Evolutionary conservation across 768 basidiomycete species (phyloP).

Genomic region (Sporobolomyces roseus): DNA sequence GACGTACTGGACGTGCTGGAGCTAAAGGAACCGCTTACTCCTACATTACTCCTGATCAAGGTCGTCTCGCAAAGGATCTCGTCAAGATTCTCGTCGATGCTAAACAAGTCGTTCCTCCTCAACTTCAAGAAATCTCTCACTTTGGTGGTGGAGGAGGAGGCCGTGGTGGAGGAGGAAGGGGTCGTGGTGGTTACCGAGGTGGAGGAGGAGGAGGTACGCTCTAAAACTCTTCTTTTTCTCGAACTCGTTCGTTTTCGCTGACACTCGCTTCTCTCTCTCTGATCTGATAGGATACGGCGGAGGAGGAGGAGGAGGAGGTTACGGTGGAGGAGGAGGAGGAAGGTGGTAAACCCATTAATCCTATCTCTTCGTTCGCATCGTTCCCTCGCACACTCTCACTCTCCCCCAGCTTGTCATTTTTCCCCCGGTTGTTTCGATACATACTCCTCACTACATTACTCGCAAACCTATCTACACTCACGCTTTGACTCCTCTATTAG

Average conservation of each 20-base stretch:
- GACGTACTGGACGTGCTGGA: slow-evolving; percentile 77
- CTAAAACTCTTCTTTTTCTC: no score
- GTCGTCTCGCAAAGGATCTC: slow-evolving; percentile 75
- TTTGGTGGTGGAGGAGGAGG: slow-evolving; percentile 46
- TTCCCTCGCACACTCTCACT: not conserved
- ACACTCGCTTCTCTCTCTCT: no score
- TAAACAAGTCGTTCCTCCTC: slow-evolving; percentile 76
- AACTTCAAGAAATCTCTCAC: slow-evolving; percentile 61
- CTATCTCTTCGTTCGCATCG: not conserved
- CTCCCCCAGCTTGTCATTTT: no score
- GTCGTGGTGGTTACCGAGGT: slow-evolving; percentile 4
- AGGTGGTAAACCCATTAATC: not conserved
- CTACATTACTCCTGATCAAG: slow-evolving; percentile 82
- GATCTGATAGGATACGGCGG: no score
- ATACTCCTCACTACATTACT: not conserved
- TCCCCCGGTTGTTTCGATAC: not conserved
- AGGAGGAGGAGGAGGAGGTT: not conserved
- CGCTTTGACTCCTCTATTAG: not conserved
- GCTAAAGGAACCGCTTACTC: slow-evolving; percentile 57
- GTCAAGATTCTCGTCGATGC: slow-evolving; percentile 80
- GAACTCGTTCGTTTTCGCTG: no score
- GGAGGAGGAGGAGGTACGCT: not conserved
- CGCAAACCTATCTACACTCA: not conserved
- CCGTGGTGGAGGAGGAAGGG: slow-evolving; percentile 19
- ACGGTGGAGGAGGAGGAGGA: slow-evolving; percentile 11